Conservation (phyloP, 1,284 basidiomycete species). For the Austroboletus novae-zelandiae region DNA sequence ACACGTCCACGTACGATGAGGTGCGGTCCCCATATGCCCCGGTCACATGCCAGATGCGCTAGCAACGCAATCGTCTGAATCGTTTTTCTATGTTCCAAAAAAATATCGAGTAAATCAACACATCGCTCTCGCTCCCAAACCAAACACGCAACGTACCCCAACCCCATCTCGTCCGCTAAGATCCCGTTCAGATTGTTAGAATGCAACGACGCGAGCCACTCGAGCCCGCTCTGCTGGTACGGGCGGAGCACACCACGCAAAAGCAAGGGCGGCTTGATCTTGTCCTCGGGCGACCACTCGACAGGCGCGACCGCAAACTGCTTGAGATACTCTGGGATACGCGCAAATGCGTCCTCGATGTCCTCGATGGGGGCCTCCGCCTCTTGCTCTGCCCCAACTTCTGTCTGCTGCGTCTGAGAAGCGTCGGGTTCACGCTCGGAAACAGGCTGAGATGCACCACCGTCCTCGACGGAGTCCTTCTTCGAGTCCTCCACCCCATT, state of each 20-base stretch:
- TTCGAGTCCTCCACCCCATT: neutral
- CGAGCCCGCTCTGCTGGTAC: conserved; percentile 92
- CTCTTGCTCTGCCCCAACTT: conserved; percentile 4
- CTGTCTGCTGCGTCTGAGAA: conserved; percentile 1
- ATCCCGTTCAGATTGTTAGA: conserved; percentile 90
- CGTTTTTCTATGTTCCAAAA: conserved; percentile 71
- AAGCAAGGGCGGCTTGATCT: conserved; percentile 75
- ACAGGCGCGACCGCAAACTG: conserved; percentile 68
- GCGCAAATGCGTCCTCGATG: conserved; percentile 12
- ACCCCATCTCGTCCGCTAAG: conserved; percentile 89
- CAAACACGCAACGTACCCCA: conserved; percentile 61
- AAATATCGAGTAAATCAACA: conserved; percentile 3
- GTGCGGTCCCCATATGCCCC: conserved; percentile 96
- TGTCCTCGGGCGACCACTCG: conserved; percentile 56
- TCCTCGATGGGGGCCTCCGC: conserved; percentile 15
- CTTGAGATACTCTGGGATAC: conserved; percentile 59
- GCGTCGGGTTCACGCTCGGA: neutral
- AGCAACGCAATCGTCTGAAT: conserved; percentile 94
- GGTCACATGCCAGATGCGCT: conserved; percentile 91
- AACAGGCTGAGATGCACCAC: neutral
- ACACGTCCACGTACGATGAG: conserved; percentile 59
- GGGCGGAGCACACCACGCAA: conserved; percentile 87
- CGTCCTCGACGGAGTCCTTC: neutral
- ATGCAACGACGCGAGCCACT: conserved; percentile 94
- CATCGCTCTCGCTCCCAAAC: neutral